Conservation (phyloP, 495 filamentous ascomycete genomes). For the Penicillium cataractarum region DNA sequence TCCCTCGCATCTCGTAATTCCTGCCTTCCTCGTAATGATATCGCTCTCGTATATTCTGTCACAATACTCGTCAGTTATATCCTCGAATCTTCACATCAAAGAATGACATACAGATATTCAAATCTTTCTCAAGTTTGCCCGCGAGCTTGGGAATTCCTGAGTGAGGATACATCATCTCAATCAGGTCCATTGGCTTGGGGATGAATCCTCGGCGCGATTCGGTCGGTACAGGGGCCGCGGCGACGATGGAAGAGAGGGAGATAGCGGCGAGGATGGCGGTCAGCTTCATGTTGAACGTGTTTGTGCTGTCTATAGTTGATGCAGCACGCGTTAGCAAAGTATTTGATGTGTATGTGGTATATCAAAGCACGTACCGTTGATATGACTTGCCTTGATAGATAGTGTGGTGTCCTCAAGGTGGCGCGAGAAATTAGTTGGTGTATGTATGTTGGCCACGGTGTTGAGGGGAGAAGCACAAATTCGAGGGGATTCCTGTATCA, state of each 20-base stretch:
- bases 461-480: background rate
- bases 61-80: background rate
- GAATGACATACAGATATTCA: slow-evolving; percentile 21
- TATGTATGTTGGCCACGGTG: background rate
- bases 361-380: background rate
- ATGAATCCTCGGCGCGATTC: slow-evolving; percentile 13
- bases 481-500: background rate
- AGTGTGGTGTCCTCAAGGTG: background rate
- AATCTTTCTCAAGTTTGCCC: slow-evolving; percentile 15
- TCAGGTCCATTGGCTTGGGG: slow-evolving; percentile 17
- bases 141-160: slow-evolving; percentile 22
- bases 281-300: slow-evolving; percentile 18
- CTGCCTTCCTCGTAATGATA: background rate
- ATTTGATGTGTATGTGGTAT: background rate
- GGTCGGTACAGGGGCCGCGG: slow-evolving; percentile 14
- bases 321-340: background rate
- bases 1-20: background rate
- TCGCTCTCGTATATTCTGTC: background rate
- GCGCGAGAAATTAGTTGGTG: background rate
- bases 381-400: background rate
- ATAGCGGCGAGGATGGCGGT: slow-evolving; percentile 20
- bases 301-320: background rate
- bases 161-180: slow-evolving; percentile 23
- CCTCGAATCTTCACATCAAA: background rate
- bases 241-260: slow-evolving; percentile 17